Percentiles rank a stretch among this genome's conserved stretches.
These are phyloP conservation scores for Cornus suecica DNA, from an alignment of 148 eudicot species.

Conservation along the genomic window DNA sequence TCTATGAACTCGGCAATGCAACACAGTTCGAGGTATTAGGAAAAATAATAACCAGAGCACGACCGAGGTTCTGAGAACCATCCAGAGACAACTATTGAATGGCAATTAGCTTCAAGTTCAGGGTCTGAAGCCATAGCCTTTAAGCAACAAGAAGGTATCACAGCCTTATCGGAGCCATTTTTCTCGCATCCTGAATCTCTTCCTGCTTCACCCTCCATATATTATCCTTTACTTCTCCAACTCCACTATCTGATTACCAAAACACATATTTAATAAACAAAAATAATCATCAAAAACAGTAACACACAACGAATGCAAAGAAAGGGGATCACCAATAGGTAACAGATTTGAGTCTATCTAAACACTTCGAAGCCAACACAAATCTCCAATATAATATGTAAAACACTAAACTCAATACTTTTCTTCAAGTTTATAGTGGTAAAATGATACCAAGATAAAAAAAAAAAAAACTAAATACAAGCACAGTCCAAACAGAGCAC, in stretches of 20 bases:
- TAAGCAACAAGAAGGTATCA: slow-evolving; percentile 77
- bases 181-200: slow-evolving; percentile 66
- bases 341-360: no score
- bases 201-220: slow-evolving; percentile 68
- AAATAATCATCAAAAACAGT: not conserved
- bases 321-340: not conserved
- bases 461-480: no score
- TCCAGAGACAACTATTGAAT: slow-evolving; percentile 91
- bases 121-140: slow-evolving; percentile 64
- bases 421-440: no score
- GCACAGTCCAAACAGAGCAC: no score
- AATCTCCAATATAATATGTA: no score
- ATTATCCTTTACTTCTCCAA: slow-evolving; percentile 45
- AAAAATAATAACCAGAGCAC: slow-evolving; percentile 49
- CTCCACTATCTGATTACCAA: slow-evolving; percentile 73
- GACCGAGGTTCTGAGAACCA: slow-evolving; percentile 80
- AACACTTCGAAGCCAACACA: no score
- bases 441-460: no score
- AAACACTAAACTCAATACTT: no score
- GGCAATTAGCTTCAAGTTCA: slow-evolving; percentile 72
- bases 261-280: not conserved
- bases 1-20: not conserved
- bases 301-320: not conserved
- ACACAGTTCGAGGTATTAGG: not conserved
- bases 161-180: slow-evolving; percentile 32